Evolutionary conservation across 2,329 filamentous ascomycete genomes (phyloP), one percentile per base, ranked within the genome.

Genomic region (Penicillium fuscoglaucum): DNA sequence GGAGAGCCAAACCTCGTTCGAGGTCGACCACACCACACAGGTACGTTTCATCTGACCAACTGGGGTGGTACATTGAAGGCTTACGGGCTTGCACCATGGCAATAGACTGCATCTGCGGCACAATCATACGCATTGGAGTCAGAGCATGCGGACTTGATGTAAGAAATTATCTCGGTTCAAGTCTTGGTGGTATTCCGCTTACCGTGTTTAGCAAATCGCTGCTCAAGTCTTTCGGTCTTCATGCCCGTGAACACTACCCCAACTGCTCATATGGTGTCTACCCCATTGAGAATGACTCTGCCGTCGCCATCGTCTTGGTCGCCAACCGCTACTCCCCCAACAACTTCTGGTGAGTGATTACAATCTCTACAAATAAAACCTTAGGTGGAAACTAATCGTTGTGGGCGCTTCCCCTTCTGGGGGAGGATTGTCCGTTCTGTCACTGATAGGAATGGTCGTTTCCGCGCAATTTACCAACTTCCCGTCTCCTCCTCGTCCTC

Each of bases 261-360:
- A 89, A 86, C 68, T 89, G 88, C 53, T 87, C 90, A 13, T 89
- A 89, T 66, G 91, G 93, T 65, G 90, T 91, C 49, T 97, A 90
- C 74, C 91, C 93, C 12, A 87, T 86, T 66, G 85, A 91, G 67
- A 82, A 88, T 63, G 90, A 93, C 74, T 84, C 85, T 29, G 86
- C 87, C 68, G 78, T 98, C 60, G 91, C 92, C 48, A 82, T 97
- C 63, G 78, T 96, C 55, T 86, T 96, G 51, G 93, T 96, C 49
- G 90, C 93, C 57, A 97, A 95, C 82, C 97, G 97, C 77, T 98
- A 98, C 81, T 96, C 90, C 70, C 95, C 96, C 8, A 91, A 93
- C 74, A 99, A 99, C 83, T 99, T 92, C 83, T 98, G 95, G 92
- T 92, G 80, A 43, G 58, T 53, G 26, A 28, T 24, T 29, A 24